phyloP scores from a whole-genome alignment of 805 yeast species.

The Ogataea polymorpha region DNA sequence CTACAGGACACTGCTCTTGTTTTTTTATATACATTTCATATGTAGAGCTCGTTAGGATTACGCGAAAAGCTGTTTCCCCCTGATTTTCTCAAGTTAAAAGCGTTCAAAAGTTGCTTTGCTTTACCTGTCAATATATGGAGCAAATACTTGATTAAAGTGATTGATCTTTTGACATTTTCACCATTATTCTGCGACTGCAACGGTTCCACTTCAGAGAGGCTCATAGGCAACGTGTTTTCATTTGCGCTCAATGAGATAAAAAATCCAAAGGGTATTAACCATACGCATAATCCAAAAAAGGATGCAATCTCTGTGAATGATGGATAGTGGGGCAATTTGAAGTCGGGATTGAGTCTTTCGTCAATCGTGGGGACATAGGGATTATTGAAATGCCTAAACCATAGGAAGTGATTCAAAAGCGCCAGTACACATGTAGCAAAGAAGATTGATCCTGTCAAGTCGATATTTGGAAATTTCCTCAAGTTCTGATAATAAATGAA shows the following conservation, averaged over 20 bases:
- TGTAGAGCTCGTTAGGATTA: constrained; percentile 30
- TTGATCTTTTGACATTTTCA: constrained; percentile 37
- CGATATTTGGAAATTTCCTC: constrained; percentile 78
- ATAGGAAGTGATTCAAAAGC: constrained; percentile 74
- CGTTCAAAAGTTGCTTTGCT: constrained; percentile 43
- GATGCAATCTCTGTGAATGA: constrained; percentile 89
- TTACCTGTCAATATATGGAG: constrained; percentile 51
- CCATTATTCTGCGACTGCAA: constrained; percentile 4
- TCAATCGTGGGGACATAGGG: constrained; percentile 70
- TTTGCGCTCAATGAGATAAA: constrained; percentile 91
- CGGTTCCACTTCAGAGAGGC: constrained; percentile 19
- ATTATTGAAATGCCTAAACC: constrained; percentile 83
- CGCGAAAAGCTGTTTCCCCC: constrained; percentile 13
- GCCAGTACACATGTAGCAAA: constrained; percentile 70
- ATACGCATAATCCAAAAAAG: constrained; percentile 87
- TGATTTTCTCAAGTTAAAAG: constrained; percentile 59
- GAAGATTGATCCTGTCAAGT: constrained; percentile 68
- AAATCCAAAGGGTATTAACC: constrained; percentile 91
- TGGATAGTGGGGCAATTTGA: constrained; percentile 66
- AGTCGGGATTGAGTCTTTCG: constrained; percentile 54
- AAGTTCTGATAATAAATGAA: constrained; percentile 74
- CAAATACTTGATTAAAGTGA: constrained; percentile 66
- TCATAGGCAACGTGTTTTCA: constrained; percentile 76
- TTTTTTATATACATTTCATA: constrained; percentile 7
- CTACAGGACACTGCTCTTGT: too few relatives aligned